phyloP scores from a whole-genome alignment of 108 stramenopile genomes.

The Pseudonitzschia multiseries region DNA sequence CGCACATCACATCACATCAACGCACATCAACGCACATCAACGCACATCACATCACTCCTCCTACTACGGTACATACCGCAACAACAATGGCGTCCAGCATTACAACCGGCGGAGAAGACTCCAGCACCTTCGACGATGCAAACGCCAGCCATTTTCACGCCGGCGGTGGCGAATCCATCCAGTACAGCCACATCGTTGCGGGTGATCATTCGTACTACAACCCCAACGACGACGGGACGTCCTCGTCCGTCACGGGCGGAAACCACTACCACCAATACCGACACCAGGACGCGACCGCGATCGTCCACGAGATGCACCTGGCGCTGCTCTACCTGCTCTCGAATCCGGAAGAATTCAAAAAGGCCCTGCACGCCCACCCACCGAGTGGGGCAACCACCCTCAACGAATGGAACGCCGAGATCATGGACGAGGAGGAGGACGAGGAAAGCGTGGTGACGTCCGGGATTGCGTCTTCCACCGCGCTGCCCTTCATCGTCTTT shows the following conservation, averaged over 20 bases:
- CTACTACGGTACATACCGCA: too few relatives aligned
- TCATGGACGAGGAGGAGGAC: constrained; percentile 62
- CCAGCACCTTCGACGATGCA: constrained; percentile 17
- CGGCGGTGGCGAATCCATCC: constrained; percentile 16
- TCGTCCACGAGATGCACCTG: constrained; percentile 75
- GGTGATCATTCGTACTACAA: not conserved
- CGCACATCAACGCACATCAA: too few relatives aligned
- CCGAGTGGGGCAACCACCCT: constrained; percentile 53
- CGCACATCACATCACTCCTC: too few relatives aligned
- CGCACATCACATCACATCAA: too few relatives aligned
- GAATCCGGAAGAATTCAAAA: constrained; percentile 77
- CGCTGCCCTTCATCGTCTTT: constrained; percentile 82
- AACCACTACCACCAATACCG: constrained; percentile 5
- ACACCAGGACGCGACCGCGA: constrained; percentile 61
- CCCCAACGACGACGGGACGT: not conserved
- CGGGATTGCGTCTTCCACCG: constrained; percentile 35
- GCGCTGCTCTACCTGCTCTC: constrained; percentile 66
- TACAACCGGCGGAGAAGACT: not conserved
- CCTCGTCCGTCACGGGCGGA: constrained; percentile 34
- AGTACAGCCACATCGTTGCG: constrained; percentile 8
- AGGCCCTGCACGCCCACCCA: constrained; percentile 53
- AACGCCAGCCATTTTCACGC: constrained; percentile 9
- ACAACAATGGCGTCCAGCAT: not conserved
- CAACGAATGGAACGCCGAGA: constrained; percentile 70
- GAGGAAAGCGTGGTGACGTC: constrained; percentile 36